Conservation (phyloP, 805 yeast genomes). For the Clavispora asparagi region DNA sequence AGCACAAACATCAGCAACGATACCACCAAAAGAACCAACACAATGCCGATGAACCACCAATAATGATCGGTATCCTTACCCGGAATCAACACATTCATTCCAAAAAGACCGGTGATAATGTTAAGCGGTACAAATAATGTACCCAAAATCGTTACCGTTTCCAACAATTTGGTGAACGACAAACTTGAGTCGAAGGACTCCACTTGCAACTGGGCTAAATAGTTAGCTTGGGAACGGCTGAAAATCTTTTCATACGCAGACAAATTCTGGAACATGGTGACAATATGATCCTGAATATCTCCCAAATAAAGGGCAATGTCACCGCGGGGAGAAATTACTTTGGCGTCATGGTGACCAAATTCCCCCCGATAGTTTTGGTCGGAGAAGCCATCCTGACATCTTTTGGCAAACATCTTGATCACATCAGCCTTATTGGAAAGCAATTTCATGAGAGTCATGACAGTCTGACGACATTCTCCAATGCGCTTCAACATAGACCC, state of each 20-base stretch:
- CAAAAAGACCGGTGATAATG: not conserved
- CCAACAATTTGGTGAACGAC: not conserved
- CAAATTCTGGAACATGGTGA: conserved; percentile 1
- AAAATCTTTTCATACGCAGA: conserved; percentile 1
- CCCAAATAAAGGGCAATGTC: conserved; percentile 3
- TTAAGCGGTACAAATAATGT: not conserved
- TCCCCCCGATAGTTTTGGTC: not conserved
- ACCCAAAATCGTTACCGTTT: not conserved
- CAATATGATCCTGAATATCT: conserved; percentile 2
- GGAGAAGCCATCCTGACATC: not conserved
- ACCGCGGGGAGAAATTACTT: not conserved
- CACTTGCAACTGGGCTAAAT: conserved; percentile 3
- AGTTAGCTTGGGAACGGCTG: conserved; percentile 1
- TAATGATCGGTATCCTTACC: not conserved
- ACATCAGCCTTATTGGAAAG: conserved; percentile 3
- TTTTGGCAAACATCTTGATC: conserved; percentile 1
- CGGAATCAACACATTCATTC: conserved; percentile 1
- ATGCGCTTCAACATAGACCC: not conserved
- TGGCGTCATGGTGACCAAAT: not conserved
- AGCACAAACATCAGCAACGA: not conserved
- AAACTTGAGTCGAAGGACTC: not conserved
- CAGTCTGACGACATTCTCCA: not conserved
- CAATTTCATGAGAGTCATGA: conserved; percentile 1
- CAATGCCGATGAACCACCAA: conserved; percentile 1
- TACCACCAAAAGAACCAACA: not conserved